phyloP scores from a whole-genome alignment of 768 basidiomycete species.

The Rossbeevera mucosa region DNA sequence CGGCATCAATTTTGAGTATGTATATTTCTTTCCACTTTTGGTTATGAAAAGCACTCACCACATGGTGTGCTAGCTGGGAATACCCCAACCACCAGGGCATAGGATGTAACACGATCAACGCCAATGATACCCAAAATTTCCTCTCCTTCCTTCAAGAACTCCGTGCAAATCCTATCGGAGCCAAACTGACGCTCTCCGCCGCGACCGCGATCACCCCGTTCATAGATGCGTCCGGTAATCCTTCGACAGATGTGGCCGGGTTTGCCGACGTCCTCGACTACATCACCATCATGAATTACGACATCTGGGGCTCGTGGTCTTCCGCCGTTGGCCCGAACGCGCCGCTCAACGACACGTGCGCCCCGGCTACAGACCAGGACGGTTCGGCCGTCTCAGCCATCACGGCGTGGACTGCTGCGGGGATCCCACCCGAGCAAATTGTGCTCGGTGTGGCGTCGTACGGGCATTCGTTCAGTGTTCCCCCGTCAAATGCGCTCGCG shows the following conservation, averaged over 20 bases:
- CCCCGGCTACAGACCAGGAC: constrained; percentile 46
- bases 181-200: constrained; percentile 59
- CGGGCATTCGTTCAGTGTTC: constrained; percentile 60
- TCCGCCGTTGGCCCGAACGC: constrained; percentile 64
- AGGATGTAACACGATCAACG: constrained; percentile 56
- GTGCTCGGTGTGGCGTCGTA: constrained; percentile 81
- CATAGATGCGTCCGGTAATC: constrained; percentile 47
- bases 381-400: constrained; percentile 79
- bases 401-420: constrained; percentile 66
- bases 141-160: constrained; percentile 71
- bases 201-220: constrained; percentile 65
- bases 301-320: constrained; percentile 39
- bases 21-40: not conserved
- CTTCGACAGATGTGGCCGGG: constrained; percentile 53
- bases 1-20: constrained; percentile 39
- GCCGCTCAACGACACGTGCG: constrained; percentile 75
- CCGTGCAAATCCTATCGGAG: constrained; percentile 45
- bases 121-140: constrained; percentile 68
- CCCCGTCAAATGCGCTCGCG: constrained; percentile 34
- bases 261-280: constrained; percentile 68
- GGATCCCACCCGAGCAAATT: constrained; percentile 65
- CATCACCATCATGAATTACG: constrained; percentile 62
- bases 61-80: constrained; percentile 62
- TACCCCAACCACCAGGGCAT: constrained; percentile 65
- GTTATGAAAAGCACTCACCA: not conserved